These are phyloP conservation scores for Talaromyces verruculosus DNA, from an alignment of 2,329 filamentous ascomycete species.

Conservation along the genomic window DNA sequence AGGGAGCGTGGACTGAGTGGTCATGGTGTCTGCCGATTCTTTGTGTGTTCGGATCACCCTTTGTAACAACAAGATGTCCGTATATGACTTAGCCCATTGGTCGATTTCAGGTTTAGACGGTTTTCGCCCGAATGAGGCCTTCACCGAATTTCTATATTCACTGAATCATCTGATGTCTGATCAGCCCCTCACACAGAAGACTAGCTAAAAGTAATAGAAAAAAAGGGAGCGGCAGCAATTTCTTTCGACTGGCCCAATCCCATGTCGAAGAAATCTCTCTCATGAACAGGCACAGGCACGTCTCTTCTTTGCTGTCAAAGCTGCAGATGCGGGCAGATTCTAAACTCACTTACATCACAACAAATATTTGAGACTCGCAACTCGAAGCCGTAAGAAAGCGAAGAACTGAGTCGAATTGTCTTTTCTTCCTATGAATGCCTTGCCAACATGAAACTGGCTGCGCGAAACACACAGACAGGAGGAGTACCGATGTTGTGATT, in stretches of 20 bases:
- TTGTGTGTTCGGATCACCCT: not conserved
- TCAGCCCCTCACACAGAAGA: not conserved
- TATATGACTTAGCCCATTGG: slow-evolving; percentile 7
- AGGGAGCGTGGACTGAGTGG: slow-evolving; percentile 60
- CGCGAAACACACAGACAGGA: not conserved
- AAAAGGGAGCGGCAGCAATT: not conserved
- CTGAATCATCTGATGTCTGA: slow-evolving; percentile 10
- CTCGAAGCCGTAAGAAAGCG: not conserved
- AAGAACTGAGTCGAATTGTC: not conserved
- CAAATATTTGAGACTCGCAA: not conserved
- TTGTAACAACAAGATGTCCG: not conserved
- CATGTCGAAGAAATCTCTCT: not conserved
- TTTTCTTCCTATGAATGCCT: not conserved
- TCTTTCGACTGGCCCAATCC: not conserved
- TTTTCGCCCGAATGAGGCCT: slow-evolving; percentile 1
- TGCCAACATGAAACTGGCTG: not conserved
- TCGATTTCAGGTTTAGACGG: not conserved
- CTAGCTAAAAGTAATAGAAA: not conserved
- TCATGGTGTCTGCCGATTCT: slow-evolving; percentile 24
- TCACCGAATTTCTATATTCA: slow-evolving; percentile 7
- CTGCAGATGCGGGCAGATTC: slow-evolving; percentile 3
- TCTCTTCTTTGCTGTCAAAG: not conserved
- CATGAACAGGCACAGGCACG: not conserved
- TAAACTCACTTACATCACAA: slow-evolving; percentile 8
- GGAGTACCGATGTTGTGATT: not conserved